These are phyloP conservation scores for Penicillium malachiteum DNA, from an alignment of 495 filamentous ascomycete genomes.

Conservation along the genomic window DNA sequence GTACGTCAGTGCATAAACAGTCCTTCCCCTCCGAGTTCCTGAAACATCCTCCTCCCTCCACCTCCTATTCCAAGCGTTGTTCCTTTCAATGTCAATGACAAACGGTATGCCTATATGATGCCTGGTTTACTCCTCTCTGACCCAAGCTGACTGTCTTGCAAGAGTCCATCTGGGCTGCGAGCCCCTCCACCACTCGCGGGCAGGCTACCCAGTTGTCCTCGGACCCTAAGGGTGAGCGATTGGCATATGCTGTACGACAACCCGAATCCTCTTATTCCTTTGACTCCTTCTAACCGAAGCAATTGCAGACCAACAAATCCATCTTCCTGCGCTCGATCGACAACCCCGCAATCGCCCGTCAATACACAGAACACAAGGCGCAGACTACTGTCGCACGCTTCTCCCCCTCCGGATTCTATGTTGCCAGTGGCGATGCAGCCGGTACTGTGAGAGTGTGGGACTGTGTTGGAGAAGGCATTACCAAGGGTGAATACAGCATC, in stretches of 20 bases:
- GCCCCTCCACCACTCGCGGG: conserved; percentile 79
- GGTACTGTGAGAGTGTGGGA: conserved; percentile 92
- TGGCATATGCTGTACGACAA: conserved; percentile 82
- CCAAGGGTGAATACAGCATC: conserved; percentile 85
- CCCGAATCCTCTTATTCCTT: neutral
- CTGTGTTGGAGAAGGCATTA: conserved; percentile 54
- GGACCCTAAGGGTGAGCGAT: conserved; percentile 86
- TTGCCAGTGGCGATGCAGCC: conserved; percentile 87
- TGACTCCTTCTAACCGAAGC: conserved; percentile 10
- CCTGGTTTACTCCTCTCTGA: neutral
- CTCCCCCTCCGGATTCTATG: conserved; percentile 89
- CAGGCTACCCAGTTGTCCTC: conserved; percentile 86
- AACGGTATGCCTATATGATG: conserved; percentile 31
- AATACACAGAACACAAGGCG: conserved; percentile 88
- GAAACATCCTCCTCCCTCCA: conserved; percentile 3
- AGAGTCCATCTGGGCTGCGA: conserved; percentile 74
- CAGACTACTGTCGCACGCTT: conserved; percentile 91
- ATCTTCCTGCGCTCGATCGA: conserved; percentile 93
- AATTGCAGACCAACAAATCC: conserved; percentile 84
- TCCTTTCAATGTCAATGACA: conserved; percentile 41
- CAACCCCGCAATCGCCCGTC: conserved; percentile 73
- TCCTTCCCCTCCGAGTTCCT: conserved; percentile 4
- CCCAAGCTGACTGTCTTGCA: neutral
- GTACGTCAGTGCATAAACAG: conserved; percentile 33
- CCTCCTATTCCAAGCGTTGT: conserved; percentile 2